Conservation (phyloP, 2,329 filamentous ascomycete species). For the Raffaelea ambrosiae region DNA sequence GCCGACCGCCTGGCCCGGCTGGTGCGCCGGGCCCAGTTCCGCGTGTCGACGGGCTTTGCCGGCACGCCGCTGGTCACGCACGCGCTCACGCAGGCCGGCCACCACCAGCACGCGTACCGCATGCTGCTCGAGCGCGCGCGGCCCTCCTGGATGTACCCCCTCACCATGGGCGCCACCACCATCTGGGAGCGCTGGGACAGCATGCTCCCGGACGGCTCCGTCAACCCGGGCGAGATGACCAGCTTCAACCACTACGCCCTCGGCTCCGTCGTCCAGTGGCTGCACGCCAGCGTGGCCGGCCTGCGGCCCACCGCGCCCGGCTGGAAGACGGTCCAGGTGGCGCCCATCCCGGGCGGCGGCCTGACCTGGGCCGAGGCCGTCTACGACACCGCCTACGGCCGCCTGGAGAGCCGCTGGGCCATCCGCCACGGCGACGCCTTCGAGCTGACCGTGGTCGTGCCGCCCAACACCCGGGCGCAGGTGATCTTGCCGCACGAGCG, state of each 20-base stretch:
- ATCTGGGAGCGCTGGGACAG: conserved; percentile 33
- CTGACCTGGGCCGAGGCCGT: conserved; percentile 7
- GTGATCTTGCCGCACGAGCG: conserved; percentile 9
- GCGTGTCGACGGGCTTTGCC: conserved; percentile 15
- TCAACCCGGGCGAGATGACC: conserved; percentile 30
- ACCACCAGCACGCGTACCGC: conserved; percentile 15
- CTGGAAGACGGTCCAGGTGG: conserved; percentile 19
- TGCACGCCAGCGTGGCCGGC: conserved; percentile 24
- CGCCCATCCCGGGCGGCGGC: conserved; percentile 19
- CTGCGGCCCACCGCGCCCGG: conserved; percentile 19
- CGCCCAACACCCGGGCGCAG: conserved; percentile 10
- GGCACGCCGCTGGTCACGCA: conserved; percentile 14
- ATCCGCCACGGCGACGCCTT: conserved; percentile 10
- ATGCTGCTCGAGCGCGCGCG: conserved; percentile 23
- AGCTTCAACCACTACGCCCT: conserved; percentile 32
- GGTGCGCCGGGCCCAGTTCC: conserved; percentile 5
- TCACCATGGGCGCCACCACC: conserved; percentile 29
- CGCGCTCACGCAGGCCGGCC: conserved; percentile 3
- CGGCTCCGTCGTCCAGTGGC: conserved; percentile 27
- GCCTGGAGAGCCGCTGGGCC: background rate
- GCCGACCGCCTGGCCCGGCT: background rate
- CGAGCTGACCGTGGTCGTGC: conserved; percentile 9
- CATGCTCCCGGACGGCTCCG: conserved; percentile 23
- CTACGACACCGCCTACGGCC: background rate
- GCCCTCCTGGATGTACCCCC: conserved; percentile 28